Evolutionary conservation across 108 stramenopile species (phyloP).

Genomic region (Stephanodiscus triporus): DNA sequence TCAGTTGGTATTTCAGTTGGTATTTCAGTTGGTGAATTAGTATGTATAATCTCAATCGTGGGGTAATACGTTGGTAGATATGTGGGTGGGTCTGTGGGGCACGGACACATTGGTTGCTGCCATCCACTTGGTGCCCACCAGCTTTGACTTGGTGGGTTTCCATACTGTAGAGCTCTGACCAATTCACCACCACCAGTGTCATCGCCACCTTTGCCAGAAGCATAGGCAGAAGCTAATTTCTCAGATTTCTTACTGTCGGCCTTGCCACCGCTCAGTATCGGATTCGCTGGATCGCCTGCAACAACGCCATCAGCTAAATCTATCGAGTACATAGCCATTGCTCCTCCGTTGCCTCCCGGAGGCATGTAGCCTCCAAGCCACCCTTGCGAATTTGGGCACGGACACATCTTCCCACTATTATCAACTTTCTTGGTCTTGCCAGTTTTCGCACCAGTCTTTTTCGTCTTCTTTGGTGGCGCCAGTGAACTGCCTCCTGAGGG

Average conservation of each 20-base stretch:
- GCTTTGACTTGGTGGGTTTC: neutral
- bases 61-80: conserved; percentile 8
- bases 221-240: too few relatives aligned
- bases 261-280: conserved; percentile 16
- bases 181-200: neutral
- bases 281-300: conserved; percentile 3
- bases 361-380: neutral
- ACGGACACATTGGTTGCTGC: neutral
- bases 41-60: neutral
- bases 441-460: neutral
- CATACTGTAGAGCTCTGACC: neutral
- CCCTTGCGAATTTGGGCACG: neutral
- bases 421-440: neutral
- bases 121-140: neutral
- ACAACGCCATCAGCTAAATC: neutral
- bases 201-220: too few relatives aligned
- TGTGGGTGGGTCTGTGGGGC: conserved; percentile 8
- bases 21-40: neutral
- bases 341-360: neutral
- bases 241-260: neutral
- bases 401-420: neutral
- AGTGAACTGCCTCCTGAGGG: neutral
- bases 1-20: neutral
- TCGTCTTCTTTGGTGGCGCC: neutral
- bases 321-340: neutral